Conservation (phyloP, 257 asterid genomes). For the Sherardia arvensis region DNA sequence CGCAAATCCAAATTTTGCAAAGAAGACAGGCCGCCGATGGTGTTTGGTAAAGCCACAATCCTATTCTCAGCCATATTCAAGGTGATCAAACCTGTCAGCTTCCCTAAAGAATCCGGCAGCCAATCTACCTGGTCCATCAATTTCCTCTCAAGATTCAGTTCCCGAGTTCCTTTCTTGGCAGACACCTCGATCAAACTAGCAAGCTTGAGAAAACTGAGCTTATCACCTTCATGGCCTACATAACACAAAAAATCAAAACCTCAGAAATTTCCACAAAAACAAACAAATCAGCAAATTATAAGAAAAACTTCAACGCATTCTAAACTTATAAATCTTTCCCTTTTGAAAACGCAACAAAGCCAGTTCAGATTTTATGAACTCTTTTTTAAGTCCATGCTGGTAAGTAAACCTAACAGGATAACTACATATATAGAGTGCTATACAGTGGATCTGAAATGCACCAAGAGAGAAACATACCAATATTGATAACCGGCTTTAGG, state of each 20-base stretch:
- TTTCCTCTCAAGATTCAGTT: conserved; percentile 47
- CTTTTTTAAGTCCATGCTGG: background rate
- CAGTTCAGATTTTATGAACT: background rate
- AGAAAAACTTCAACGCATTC: background rate
- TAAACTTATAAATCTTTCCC: background rate
- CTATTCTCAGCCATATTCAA: conserved; percentile 76
- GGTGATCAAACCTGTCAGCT: conserved; percentile 51
- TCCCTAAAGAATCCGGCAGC: conserved; percentile 94
- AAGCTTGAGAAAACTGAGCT: conserved; percentile 64
- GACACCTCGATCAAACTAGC: conserved; percentile 76
- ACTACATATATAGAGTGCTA: background rate
- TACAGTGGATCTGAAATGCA: background rate
- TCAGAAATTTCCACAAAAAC: background rate
- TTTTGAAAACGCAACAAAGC: background rate
- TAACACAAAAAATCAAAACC: conserved; percentile 8
- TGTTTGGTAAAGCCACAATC: conserved; percentile 48
- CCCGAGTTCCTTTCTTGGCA: conserved; percentile 61
- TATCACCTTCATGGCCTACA: conserved; percentile 75
- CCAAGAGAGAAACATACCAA: conserved; percentile 30
- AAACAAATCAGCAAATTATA: background rate
- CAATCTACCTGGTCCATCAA: conserved; percentile 76
- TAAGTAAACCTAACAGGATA: background rate
- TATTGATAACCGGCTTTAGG: conserved; percentile 35
- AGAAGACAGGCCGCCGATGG: conserved; percentile 57
- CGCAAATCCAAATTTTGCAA: conserved; percentile 58